Evolutionary conservation across 805 yeast species (phyloP).

Genomic region (Monosporozyma yasuniensis): DNA sequence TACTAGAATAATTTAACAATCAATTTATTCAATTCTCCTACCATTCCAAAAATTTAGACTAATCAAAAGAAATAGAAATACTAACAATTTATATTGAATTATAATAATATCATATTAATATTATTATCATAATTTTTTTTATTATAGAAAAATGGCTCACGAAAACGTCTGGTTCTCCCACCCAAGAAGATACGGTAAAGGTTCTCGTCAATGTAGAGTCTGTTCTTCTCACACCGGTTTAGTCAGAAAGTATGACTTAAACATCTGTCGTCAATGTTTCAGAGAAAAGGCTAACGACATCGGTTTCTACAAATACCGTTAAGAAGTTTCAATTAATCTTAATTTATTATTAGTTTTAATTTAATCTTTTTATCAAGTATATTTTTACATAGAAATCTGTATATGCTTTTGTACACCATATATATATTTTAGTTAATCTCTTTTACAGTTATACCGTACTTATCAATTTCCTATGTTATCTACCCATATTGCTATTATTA

Average conservation of each 20-base stretch:
- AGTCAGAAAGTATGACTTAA: slow-evolving; percentile 98
- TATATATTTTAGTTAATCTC: neutral
- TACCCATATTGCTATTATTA: no score
- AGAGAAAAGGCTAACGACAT: slow-evolving; percentile 99
- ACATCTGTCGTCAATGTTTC: slow-evolving; percentile 99
- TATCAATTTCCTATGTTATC: neutral
- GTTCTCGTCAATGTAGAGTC: slow-evolving; percentile 99
- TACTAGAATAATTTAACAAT: no score
- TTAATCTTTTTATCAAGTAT: neutral
- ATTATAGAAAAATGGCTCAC: slow-evolving; percentile 84
- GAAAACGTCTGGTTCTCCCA: slow-evolving; percentile 99
- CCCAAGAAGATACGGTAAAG: slow-evolving; percentile 99
- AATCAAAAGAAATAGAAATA: neutral
- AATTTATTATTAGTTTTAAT: neutral
- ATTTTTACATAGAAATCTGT: neutral
- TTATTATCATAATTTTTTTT: neutral
- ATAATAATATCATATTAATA: slow-evolving; percentile 16
- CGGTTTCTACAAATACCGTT: slow-evolving; percentile 98
- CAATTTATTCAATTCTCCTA: no score
- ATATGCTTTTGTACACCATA: neutral
- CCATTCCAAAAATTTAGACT: no score
- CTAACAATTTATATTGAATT: slow-evolving; percentile 1
- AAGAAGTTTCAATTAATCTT: slow-evolving; percentile 30
- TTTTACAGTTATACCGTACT: neutral
- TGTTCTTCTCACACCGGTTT: slow-evolving; percentile 98